A percentile compares a stretch with the other conserved stretches of the same genome.
These are phyloP conservation scores for Coprinopsis strossmayeri DNA, from an alignment of 768 basidiomycete genomes.

Conservation along the genomic window DNA sequence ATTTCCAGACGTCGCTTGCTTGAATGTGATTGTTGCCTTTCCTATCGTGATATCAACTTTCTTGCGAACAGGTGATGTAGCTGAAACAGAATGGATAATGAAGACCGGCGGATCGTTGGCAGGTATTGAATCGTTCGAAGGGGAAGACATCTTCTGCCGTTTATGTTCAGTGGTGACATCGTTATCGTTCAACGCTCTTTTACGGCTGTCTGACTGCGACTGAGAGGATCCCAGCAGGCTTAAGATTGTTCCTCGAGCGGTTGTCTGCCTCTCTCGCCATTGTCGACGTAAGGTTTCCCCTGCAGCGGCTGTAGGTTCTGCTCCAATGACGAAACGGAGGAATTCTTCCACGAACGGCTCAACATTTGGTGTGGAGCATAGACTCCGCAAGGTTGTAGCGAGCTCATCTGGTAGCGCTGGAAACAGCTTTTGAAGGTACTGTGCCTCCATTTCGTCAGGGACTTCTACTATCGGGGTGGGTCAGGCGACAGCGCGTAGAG, in stretches of 20 bases:
- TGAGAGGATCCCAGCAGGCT: background rate
- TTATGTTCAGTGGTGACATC: conserved; percentile 22
- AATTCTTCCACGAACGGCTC: background rate
- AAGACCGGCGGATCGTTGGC: conserved; percentile 32
- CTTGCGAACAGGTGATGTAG: conserved; percentile 70
- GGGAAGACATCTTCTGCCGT: conserved; percentile 25
- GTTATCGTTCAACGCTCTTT: conserved; percentile 7
- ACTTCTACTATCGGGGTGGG: no score
- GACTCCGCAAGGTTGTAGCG: background rate
- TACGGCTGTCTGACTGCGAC: background rate
- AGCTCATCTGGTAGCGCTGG: background rate
- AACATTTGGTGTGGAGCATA: background rate
- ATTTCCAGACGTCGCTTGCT: conserved; percentile 40
- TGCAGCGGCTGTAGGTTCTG: background rate
- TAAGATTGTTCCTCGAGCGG: background rate
- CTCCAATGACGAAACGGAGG: conserved; percentile 3
- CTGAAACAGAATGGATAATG: conserved; percentile 59
- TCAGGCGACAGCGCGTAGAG: no score
- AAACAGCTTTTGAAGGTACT: background rate
- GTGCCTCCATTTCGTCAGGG: background rate
- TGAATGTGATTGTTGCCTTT: conserved; percentile 42
- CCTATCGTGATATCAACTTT: conserved; percentile 64
- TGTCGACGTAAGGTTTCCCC: background rate
- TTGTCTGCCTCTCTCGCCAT: background rate
- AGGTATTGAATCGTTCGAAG: conserved; percentile 9